Conservation (phyloP, 441 rosid genomes). For the Pelargonium australe region DNA sequence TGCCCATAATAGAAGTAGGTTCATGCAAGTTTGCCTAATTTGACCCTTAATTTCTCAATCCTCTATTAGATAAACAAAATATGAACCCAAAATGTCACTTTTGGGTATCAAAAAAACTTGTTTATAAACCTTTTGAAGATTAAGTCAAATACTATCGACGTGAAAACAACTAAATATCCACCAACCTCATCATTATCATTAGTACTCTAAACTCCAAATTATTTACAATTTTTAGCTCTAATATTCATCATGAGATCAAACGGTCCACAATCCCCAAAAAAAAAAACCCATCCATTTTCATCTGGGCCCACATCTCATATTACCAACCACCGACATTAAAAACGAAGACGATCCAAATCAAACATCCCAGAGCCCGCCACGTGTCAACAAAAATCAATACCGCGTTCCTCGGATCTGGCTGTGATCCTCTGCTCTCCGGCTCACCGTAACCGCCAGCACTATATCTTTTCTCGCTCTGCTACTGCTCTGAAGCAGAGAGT, state of each 20-base stretch:
- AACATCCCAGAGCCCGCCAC: slow-evolving; percentile 16
- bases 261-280: background rate
- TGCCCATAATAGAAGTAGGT: too few relatives aligned
- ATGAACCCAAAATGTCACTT: too few relatives aligned
- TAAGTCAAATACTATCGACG: background rate
- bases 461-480: too few relatives aligned
- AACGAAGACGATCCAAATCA: background rate
- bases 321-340: slow-evolving; percentile 28
- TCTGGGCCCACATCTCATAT: too few relatives aligned
- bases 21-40: too few relatives aligned
- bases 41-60: too few relatives aligned
- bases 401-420: slow-evolving; percentile 5
- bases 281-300: too few relatives aligned
- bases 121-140: background rate
- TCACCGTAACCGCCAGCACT: background rate
- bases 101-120: too few relatives aligned
- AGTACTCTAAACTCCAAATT: background rate
- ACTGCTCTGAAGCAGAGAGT: background rate
- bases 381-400: slow-evolving; percentile 13
- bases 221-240: background rate
- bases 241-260: background rate
- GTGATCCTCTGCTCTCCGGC: slow-evolving; percentile 7
- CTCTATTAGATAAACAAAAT: too few relatives aligned
- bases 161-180: background rate
- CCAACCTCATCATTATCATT: background rate